These are phyloP conservation scores for Erucastrum elatum DNA, from an alignment of 345 rosid genomes.

Conservation along the genomic window DNA sequence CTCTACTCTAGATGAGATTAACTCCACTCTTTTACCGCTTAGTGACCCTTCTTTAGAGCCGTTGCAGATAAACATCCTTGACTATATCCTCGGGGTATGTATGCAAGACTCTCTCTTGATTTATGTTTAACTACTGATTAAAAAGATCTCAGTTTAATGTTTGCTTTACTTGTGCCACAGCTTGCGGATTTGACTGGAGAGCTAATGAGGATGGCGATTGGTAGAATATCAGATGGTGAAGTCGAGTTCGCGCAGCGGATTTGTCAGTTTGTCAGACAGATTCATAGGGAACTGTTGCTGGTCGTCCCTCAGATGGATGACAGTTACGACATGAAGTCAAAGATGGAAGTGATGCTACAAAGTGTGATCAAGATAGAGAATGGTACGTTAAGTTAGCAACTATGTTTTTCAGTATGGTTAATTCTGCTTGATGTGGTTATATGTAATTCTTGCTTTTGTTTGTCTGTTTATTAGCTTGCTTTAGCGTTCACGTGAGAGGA, in stretches of 20 bases:
- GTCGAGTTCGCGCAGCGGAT: slow-evolving; percentile 76
- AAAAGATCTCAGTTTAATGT: neutral
- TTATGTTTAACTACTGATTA: neutral
- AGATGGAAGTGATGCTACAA: slow-evolving; percentile 93
- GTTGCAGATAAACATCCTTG: slow-evolving; percentile 62
- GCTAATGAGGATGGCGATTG: slow-evolving; percentile 92
- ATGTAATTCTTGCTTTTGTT: slow-evolving; percentile 10
- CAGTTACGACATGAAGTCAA: slow-evolving; percentile 74
- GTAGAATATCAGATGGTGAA: slow-evolving; percentile 88
- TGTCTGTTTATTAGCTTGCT: slow-evolving; percentile 65
- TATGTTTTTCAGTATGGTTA: neutral
- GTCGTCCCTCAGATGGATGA: slow-evolving; percentile 87
- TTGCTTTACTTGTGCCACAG: slow-evolving; percentile 39
- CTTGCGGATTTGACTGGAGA: slow-evolving; percentile 98
- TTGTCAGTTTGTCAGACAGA: slow-evolving; percentile 74
- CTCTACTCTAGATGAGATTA: slow-evolving; percentile 73
- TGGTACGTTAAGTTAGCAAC: slow-evolving; percentile 46
- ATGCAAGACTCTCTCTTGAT: neutral
- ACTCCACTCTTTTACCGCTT: slow-evolving; percentile 59
- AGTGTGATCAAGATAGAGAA: slow-evolving; percentile 91
- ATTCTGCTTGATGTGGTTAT: neutral
- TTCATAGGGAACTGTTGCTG: slow-evolving; percentile 76
- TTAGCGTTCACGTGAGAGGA: slow-evolving; percentile 80
- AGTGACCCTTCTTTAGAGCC: slow-evolving; percentile 73
- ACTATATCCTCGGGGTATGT: neutral